Base-by-base conservation (phyloP, 441 rosid species). In the Gossypium lobatum region DNA sequence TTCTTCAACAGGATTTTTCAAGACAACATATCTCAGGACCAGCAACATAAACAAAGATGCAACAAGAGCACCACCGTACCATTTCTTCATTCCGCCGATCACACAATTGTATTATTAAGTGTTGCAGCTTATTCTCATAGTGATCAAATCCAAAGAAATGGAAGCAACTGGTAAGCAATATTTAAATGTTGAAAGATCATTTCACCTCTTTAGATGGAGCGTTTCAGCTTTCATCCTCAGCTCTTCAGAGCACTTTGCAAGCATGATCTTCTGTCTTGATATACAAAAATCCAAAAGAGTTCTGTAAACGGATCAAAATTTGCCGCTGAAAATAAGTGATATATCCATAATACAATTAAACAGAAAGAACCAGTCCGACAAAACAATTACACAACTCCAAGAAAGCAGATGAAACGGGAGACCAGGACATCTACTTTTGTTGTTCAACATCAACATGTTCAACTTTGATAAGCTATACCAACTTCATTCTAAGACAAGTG, bases 1-100 rank as follows among this genome's bases (percentile, higher is more conserved):
- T 78, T 85, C 88, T 45, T 86, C 90, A 52, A 85, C 78, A 37
- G 88, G 84, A 83, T 79, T 80, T 73, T 82, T 95, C 89, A 85
- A 70, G 55, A 91, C 77, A 65, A 83, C 81, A 64, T 88, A 89
- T 80, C 96, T 84, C 71, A 93, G 83, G 66, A 93, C 79, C 57
- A 90, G 78, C 76, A 93, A 78, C 95, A 86, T 89, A 75, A 84
- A 88, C 84, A 95, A 60, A 75, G 98, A 91, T 34, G 86, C 85
- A 83, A 93, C 70, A 59, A 93, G 46, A 73, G 87, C 81, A 48
- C 88, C 91, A 6, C 92, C 90, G 3, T 90, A 89, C 88, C 97
- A 88, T 81, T 80, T 90, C 96, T 88, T 95, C 99, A 95, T 95
- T 76, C 75, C 87, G 80, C 67, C 70, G 53, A 73, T 70, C 73